phyloP scores from a whole-genome alignment of 257 asterid genomes.

The Solanum habrochaites region DNA sequence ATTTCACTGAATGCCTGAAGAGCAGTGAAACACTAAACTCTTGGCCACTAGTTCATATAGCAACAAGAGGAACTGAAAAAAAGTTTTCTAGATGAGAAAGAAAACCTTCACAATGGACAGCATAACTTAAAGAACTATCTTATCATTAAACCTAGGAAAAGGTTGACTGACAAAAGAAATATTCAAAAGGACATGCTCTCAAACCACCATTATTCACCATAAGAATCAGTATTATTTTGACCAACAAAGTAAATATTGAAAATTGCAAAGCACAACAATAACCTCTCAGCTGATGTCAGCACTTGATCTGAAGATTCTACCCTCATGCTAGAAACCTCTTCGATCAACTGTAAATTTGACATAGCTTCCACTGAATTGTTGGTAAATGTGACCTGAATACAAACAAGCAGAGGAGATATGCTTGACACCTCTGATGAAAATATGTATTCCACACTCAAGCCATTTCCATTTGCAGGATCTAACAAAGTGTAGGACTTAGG shows the following conservation, averaged over 20 bases:
- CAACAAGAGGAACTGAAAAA: not conserved
- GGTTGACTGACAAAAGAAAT: not conserved
- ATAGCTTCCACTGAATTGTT: conserved; percentile 58
- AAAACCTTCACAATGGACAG: not conserved
- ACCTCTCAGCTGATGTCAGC: conserved; percentile 10
- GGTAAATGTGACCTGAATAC: conserved; percentile 54
- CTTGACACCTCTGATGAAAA: conserved; percentile 69
- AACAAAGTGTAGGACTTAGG: conserved; percentile 56
- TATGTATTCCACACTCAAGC: conserved; percentile 58
- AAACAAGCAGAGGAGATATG: conserved; percentile 46
- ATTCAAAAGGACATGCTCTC: not conserved
- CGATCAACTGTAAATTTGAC: conserved; percentile 50
- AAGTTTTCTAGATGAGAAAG: not conserved
- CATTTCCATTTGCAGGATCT: conserved; percentile 78
- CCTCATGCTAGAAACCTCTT: conserved; percentile 40
- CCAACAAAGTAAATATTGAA: not conserved
- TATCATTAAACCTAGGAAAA: not conserved
- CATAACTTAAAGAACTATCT: not conserved
- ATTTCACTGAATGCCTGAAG: not conserved
- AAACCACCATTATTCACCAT: not conserved
- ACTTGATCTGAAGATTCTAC: conserved; percentile 48
- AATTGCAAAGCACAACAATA: not conserved
- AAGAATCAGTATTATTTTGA: not conserved
- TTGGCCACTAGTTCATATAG: not conserved
- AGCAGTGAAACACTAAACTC: not conserved